These are phyloP conservation scores for Letharia columbiana DNA, from an alignment of 495 filamentous ascomycete species.

Conservation along the genomic window DNA sequence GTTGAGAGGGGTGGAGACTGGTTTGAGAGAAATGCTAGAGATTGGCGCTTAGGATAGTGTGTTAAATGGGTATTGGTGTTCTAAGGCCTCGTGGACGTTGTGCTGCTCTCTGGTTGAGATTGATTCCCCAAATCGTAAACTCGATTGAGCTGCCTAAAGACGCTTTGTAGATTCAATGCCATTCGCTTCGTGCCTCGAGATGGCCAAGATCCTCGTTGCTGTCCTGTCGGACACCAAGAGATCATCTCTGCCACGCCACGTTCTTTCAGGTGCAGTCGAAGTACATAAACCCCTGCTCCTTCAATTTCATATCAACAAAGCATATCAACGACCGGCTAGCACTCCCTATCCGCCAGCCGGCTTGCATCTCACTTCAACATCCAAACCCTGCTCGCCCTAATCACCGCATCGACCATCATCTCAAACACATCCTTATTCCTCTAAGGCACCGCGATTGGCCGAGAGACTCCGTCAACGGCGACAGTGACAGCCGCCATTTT, in stretches of 20 bases:
- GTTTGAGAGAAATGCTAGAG: slow-evolving; percentile 58
- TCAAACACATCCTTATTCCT: neutral
- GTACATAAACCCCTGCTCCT: neutral
- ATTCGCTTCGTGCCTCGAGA: neutral
- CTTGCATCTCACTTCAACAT: neutral
- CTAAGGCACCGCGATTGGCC: slow-evolving; percentile 11
- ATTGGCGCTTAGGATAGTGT: slow-evolving; percentile 23
- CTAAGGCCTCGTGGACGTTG: neutral
- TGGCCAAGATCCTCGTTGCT: neutral
- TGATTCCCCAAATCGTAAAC: neutral
- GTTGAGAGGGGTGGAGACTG: slow-evolving; percentile 63
- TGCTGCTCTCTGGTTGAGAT: neutral
- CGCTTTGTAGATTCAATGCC: neutral
- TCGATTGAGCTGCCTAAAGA: neutral
- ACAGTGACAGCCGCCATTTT: slow-evolving; percentile 1
- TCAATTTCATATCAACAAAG: neutral
- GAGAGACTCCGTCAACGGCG: neutral
- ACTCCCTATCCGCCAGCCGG: neutral
- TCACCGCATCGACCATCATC: neutral
- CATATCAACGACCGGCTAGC: neutral
- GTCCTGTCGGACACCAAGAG: neutral
- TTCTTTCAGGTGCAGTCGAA: neutral
- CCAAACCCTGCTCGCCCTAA: neutral
- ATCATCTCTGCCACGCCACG: neutral
- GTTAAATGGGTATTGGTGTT: neutral